Evolutionary conservation across 306 rosid genomes (phyloP), one percentile per base, ranked within the genome.

Genomic region (Mucuna pruriens): DNA sequence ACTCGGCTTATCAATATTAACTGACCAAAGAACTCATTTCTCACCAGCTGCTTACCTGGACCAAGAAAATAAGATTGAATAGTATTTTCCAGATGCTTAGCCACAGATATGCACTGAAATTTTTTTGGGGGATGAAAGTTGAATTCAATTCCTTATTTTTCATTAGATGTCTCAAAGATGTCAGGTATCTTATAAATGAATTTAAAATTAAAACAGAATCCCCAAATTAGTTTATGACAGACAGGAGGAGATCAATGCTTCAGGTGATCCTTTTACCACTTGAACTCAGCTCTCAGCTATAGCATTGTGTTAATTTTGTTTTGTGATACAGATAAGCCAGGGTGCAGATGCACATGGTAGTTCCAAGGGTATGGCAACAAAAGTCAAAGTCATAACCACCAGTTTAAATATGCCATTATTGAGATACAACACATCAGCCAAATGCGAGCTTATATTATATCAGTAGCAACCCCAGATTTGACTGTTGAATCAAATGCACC

Each of bases 381-480:
- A 75, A 74, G 89, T 78, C 82, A 63, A 79, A 71, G 80, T 31
- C 74, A 63, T 48, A 64, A 54, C 75, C 15, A 70, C 84, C 79
- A 31, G 49, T 69, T 78, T 82, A 69, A 61, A 77, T 60, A 68
- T 62, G 74, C 15, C 48, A 66, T 69, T 68, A 51, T 79, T 75
- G 73, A 44, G 64, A 62, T 71, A 54, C 34, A 83, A 44, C 58
- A 57, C 33, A 79, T 36, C 68, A 31, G 66, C 62, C 9, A 73
- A 73, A 22, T 64, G 3, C n/a, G 67, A 66, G 75, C 34, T 73
- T 63, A 45, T 73, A 45, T 26, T 20, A 38, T 13, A 44, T 57
- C 73, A 74, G 74, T 23, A 69, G n/a, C 49, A 80, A 75, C 10
- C 38, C 78, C 69, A 22, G 22, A 75, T 61, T 61, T 42, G 76